phyloP scores from a whole-genome alignment of 2,329 filamentous ascomycete species.

The Mariannaea sp. region DNA sequence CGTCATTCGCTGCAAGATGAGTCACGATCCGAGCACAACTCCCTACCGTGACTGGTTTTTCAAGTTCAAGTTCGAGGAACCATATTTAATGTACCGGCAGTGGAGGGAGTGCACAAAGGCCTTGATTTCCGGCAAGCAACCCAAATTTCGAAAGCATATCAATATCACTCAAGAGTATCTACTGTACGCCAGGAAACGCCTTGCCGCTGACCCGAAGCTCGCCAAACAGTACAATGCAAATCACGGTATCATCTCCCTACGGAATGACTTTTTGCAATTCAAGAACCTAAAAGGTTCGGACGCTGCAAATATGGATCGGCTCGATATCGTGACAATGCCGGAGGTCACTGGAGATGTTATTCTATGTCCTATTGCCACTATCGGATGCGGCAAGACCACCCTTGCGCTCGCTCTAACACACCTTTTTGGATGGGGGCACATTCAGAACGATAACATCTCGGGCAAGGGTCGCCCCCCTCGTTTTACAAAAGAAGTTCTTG shows the following conservation, averaged over 20 bases:
- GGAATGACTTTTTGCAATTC: constrained; percentile 83
- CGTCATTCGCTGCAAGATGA: constrained; percentile 85
- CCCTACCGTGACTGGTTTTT: constrained; percentile 96
- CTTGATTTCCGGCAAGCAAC: constrained; percentile 74
- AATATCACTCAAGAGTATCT: constrained; percentile 93
- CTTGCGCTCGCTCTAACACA: constrained; percentile 79
- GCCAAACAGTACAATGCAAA: constrained; percentile 79
- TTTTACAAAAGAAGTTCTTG: constrained; percentile 74
- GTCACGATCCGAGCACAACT: constrained; percentile 51
- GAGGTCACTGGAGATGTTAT: constrained; percentile 72
- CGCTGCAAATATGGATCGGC: constrained; percentile 76
- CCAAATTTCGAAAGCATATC: constrained; percentile 83
- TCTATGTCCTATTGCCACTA: constrained; percentile 88
- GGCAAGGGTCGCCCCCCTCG: constrained; percentile 76
- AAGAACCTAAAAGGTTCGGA: constrained; percentile 87
- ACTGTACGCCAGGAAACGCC: constrained; percentile 74
- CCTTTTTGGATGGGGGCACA: constrained; percentile 88
- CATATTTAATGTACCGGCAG: constrained; percentile 97
- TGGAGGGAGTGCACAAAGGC: constrained; percentile 97
- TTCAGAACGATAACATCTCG: constrained; percentile 96
- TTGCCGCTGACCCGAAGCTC: constrained; percentile 70
- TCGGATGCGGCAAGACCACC: constrained; percentile 97
- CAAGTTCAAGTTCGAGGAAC: constrained; percentile 99
- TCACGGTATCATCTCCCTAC: constrained; percentile 91
- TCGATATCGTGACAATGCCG: constrained; percentile 50